Conservation (phyloP, 2,329 filamentous ascomycete genomes). For the Thielaviopsis musarum region DNA sequence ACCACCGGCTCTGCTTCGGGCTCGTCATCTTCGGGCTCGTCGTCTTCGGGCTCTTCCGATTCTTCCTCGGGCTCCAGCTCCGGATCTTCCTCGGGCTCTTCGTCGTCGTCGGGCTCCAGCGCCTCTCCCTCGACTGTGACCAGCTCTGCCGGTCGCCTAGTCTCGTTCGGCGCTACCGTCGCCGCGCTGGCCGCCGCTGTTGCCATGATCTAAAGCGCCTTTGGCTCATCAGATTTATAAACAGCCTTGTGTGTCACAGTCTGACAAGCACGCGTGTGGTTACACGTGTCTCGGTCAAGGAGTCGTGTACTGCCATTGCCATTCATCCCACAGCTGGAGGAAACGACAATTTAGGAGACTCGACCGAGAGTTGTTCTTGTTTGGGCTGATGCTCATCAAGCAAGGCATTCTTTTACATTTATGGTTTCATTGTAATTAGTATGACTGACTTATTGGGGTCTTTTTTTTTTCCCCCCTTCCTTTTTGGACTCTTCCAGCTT, state of each 20-base stretch:
- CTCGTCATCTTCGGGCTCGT: not conserved
- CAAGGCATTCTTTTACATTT: not conserved
- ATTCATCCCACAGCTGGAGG: not conserved
- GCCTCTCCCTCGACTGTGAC: not conserved
- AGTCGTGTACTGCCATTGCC: not conserved
- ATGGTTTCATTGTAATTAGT: not conserved
- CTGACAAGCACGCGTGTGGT: not conserved
- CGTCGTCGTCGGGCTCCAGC: not conserved
- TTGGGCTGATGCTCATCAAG: not conserved
- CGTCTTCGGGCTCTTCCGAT: not conserved
- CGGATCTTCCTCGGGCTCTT: not conserved
- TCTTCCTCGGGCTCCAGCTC: not conserved
- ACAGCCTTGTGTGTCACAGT: not conserved
- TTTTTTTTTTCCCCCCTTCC: not conserved
- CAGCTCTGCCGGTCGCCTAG: slow-evolving; percentile 8
- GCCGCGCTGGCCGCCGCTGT: slow-evolving; percentile 8
- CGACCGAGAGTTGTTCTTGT: not conserved
- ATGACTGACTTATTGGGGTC: not conserved
- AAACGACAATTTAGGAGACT: not conserved
- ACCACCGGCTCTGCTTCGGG: slow-evolving; percentile 1
- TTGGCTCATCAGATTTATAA: not conserved
- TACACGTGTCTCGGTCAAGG: not conserved
- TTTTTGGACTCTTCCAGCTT: not conserved
- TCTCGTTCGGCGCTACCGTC: slow-evolving; percentile 8
- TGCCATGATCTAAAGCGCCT: slow-evolving; percentile 9